Conservation (phyloP, 2,329 filamentous ascomycete genomes). For the Zymoseptoria passerinii region DNA sequence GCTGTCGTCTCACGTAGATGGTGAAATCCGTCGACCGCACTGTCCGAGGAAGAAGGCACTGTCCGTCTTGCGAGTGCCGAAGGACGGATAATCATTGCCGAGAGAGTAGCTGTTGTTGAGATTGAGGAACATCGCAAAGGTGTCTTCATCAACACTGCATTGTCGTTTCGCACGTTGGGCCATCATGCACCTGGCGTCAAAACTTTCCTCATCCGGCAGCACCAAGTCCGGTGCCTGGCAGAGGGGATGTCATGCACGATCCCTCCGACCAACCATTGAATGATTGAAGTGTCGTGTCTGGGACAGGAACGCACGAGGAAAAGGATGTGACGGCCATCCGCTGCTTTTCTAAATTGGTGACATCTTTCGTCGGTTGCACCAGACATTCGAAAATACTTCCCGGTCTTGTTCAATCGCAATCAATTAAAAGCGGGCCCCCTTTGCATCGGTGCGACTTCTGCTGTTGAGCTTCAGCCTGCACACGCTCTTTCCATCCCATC, state of each 20-base stretch:
- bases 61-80: background rate
- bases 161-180: background rate
- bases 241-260: background rate
- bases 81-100: background rate
- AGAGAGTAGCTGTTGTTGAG: background rate
- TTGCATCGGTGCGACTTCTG: background rate
- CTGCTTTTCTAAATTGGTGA: background rate
- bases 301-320: background rate
- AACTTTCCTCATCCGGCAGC: background rate
- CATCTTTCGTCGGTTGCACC: background rate
- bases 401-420: background rate
- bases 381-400: background rate
- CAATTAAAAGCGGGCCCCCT: background rate
- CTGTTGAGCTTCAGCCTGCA: background rate
- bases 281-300: background rate
- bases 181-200: background rate
- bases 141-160: background rate
- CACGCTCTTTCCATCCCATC: background rate
- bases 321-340: background rate
- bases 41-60: background rate
- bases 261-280: background rate
- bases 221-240: background rate
- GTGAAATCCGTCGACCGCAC: background rate
- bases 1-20: slow-evolving; percentile 10
- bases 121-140: background rate